A percentile compares a stretch with the other conserved stretches of the same genome.
Evolutionary conservation across 148 eudicot genomes (phyloP).

Genomic region (Agrostemma githago): DNA sequence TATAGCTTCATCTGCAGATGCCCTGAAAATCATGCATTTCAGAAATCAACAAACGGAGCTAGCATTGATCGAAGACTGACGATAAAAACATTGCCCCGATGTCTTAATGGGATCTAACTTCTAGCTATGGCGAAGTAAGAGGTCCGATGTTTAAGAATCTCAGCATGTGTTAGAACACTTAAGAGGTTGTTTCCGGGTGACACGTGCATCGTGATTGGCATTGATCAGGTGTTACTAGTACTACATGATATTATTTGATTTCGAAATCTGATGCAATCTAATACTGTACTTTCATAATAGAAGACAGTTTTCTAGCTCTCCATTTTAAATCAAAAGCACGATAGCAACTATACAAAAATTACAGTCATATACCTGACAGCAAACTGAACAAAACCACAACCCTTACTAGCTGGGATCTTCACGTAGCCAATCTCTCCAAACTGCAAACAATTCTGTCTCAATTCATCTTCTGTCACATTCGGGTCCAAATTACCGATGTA

Average conservation of each 20-base stretch:
- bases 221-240: neutral
- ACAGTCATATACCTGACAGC: slow-evolving; percentile 50
- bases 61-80: neutral
- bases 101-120: neutral
- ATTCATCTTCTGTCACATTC: slow-evolving; percentile 79
- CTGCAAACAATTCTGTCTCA: slow-evolving; percentile 75
- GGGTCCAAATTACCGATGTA: slow-evolving; percentile 84
- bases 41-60: neutral
- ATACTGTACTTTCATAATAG: neutral
- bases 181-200: neutral
- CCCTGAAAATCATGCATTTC: slow-evolving; percentile 32
- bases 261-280: neutral
- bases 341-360: neutral
- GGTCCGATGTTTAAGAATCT: neutral
- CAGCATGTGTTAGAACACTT: no score
- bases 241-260: neutral
- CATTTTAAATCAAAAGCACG: neutral
- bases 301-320: neutral
- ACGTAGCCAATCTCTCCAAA: slow-evolving; percentile 87
- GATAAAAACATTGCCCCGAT: neutral
- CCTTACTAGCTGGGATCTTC: slow-evolving; percentile 77
- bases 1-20: slow-evolving; percentile 92
- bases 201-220: neutral
- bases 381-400: slow-evolving; percentile 96
- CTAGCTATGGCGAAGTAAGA: neutral